Evolutionary conservation across 75 land plant species (phyloP).

Genomic region (Picea glauca): DNA sequence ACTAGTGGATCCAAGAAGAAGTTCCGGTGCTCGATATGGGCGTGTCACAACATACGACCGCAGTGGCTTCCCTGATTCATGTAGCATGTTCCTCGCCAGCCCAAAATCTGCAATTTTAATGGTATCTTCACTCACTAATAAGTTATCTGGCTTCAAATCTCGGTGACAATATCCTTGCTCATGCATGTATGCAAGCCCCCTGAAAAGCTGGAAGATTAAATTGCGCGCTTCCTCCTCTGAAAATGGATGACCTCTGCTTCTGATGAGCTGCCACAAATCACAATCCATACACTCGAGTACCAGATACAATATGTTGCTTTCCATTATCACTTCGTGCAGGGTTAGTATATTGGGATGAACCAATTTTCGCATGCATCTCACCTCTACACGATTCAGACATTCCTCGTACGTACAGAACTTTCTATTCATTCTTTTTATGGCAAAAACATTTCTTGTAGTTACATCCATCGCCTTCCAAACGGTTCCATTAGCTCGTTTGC

Average conservation of each 20-base stretch:
- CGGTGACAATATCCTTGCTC: constrained; percentile 30
- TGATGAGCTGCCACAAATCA: background rate
- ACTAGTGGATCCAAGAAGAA: constrained; percentile 17
- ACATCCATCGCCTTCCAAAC: constrained; percentile 1
- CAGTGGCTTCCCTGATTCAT: constrained; percentile 18
- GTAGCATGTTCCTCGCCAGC: constrained; percentile 7
- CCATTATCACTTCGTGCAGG: background rate
- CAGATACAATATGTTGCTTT: background rate
- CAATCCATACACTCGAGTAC: background rate
- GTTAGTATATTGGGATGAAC: background rate
- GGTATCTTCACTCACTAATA: constrained; percentile 18
- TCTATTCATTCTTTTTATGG: background rate
- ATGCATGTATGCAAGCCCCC: constrained; percentile 35
- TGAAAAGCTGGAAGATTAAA: constrained; percentile 30
- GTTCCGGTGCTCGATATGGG: constrained; percentile 37
- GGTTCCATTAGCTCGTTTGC: background rate
- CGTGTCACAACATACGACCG: constrained; percentile 36
- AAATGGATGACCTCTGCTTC: background rate
- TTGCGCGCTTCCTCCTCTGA: constrained; percentile 3
- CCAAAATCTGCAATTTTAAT: constrained; percentile 48
- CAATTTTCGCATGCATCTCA: background rate
- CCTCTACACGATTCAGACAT: background rate
- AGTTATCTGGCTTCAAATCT: constrained; percentile 36
- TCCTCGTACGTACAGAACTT: background rate
- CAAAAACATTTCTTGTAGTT: background rate